Conservation (phyloP, 352 stramenopile species). For the Globisporangium mamillatum region DNA sequence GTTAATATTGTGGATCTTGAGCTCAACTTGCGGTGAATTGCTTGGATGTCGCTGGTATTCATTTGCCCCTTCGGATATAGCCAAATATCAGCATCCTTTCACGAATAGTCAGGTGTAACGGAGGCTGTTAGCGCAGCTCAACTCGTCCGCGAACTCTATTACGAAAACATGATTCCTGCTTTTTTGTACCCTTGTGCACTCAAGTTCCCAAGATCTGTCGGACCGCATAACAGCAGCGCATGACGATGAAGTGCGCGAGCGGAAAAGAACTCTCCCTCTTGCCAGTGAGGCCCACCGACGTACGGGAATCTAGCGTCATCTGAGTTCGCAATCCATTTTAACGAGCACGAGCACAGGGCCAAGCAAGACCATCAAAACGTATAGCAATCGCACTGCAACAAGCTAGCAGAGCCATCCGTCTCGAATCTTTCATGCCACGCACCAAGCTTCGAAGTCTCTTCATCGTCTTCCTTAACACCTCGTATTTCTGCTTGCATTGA, state of each 20-base stretch:
- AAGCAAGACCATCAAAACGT: not conserved
- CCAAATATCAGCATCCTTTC: not conserved
- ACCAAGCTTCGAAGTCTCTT: not conserved
- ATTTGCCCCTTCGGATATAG: not conserved
- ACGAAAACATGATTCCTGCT: not conserved
- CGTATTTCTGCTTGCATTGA: not conserved
- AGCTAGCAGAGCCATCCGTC: not conserved
- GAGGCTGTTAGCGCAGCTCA: not conserved
- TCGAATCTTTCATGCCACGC: not conserved
- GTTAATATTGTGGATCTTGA: not conserved
- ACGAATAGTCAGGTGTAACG: not conserved
- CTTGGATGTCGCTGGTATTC: not conserved
- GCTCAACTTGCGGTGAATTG: not conserved
- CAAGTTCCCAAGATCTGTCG: constrained; percentile 52
- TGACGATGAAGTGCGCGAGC: not conserved
- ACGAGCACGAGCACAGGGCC: not conserved
- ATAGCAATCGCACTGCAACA: not conserved
- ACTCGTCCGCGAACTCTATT: not conserved
- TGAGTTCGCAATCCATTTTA: not conserved
- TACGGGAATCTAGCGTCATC: not conserved
- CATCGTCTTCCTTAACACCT: not conserved
- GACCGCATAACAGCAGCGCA: constrained; percentile 32
- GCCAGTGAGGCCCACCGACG: not conserved
- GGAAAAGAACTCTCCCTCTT: not conserved
- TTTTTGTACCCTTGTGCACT: constrained; percentile 27